Base-by-base conservation (phyloP, 2,329 filamentous ascomycete genomes). In the Escovopsis sp. region DNA sequence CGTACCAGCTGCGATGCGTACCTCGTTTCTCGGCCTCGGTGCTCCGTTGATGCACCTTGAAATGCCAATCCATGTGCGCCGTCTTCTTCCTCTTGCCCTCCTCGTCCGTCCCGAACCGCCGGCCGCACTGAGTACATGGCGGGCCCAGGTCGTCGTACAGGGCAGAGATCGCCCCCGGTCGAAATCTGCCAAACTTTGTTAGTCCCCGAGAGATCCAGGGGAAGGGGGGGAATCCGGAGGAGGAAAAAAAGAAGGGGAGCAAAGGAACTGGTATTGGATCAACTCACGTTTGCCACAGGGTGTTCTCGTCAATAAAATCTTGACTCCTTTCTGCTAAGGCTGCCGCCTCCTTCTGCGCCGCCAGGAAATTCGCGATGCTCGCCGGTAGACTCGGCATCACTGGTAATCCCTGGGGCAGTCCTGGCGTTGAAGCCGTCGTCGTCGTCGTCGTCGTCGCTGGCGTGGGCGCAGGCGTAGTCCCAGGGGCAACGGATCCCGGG, bases 51-150 rank as follows among this genome's bases (percentile, higher is more conserved):
- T 94, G 88, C 17, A 88, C 87, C 38, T 80, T 78, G 61, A 98
- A 98, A 57, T 98, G 90, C 90, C 90, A 98, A 58, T 98, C 90
- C 66, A 98, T 78, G 53, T 98, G 90, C 3, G 79, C 76, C 17
- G 79, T 83, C 62, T 96, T 96, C 63, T 81, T 82, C 52, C 79
- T 77, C 48, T 76, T 81, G 11, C 88, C 88, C 43, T 82, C 76
- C 11, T 77, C 73, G 33, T 83, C 82, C 4, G 72, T 72, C 36
- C 70, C 70, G 55, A 98, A 98, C 2, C 90, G 78, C 40, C 87
- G 74, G 17, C 88, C 90, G 53, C 90, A 98, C 39, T 88, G 88
- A 11, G 79, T 83, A 55, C 90, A 98, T 38, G 87, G 82, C 39
- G 86, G 82, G 0, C 88, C 83, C 27, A 85, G 72, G 15, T 79